These are phyloP conservation scores for Akanthomyces muscarius DNA, from an alignment of 2,329 filamentous ascomycete species.

Conservation along the genomic window DNA sequence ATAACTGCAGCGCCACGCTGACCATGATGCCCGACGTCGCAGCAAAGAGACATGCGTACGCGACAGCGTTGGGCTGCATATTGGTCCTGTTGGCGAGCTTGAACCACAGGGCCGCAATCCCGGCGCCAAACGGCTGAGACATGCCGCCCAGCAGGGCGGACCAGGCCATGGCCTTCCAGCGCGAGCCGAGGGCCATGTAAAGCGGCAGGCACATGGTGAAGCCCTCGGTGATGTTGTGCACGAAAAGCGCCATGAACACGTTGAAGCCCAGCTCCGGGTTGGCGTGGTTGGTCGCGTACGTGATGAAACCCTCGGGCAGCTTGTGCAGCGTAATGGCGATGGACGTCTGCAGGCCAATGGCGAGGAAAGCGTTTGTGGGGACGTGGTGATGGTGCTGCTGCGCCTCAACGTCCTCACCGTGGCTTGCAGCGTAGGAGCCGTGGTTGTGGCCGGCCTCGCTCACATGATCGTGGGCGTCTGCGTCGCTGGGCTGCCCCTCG, in stretches of 20 bases:
- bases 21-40: constrained; percentile 92
- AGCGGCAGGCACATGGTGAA: constrained; percentile 91
- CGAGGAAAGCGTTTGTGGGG: constrained; percentile 86
- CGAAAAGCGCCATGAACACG: constrained; percentile 92
- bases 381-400: constrained; percentile 86
- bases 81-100: constrained; percentile 56
- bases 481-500: constrained; percentile 27
- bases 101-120: constrained; percentile 81
- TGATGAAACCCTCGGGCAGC: constrained; percentile 82
- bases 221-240: constrained; percentile 97
- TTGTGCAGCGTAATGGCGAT: constrained; percentile 96
- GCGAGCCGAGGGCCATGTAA: constrained; percentile 82
- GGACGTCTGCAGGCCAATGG: constrained; percentile 92
- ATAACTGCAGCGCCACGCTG: constrained; percentile 83
- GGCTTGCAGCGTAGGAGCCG: constrained; percentile 26
- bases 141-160: constrained; percentile 78
- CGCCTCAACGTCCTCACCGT: constrained; percentile 43
- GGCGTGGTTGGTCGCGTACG: constrained; percentile 95
- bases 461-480: constrained; percentile 39
- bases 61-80: constrained; percentile 49
- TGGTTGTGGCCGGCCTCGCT: constrained; percentile 14
- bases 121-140: constrained; percentile 83
- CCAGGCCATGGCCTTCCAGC: constrained; percentile 78
- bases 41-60: constrained; percentile 80
- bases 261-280: constrained; percentile 84